Evolutionary conservation across 2,329 filamentous ascomycete genomes (phyloP).

Genomic region (Fusarium nurragi): DNA sequence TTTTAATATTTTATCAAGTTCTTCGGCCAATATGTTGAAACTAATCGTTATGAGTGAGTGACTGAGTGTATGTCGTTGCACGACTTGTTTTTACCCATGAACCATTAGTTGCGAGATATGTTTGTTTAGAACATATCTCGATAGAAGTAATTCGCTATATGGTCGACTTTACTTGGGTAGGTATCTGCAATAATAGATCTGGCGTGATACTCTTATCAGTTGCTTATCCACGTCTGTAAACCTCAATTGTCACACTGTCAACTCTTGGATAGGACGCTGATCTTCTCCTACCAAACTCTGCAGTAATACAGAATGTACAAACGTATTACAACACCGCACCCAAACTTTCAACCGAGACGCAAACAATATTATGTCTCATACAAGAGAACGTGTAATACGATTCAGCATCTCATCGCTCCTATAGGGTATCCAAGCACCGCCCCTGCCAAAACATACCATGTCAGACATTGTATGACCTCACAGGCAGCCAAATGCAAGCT

Average conservation of each 20-base stretch:
- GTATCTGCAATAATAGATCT: too few relatives aligned
- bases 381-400: neutral
- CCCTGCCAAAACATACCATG: slow-evolving; percentile 12
- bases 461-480: slow-evolving; percentile 33
- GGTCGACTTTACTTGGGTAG: too few relatives aligned
- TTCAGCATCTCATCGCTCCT: neutral
- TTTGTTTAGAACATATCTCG: too few relatives aligned
- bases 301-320: neutral
- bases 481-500: slow-evolving; percentile 31
- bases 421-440: slow-evolving; percentile 17
- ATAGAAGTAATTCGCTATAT: too few relatives aligned
- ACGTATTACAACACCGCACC: neutral
- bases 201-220: too few relatives aligned
- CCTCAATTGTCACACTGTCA: too few relatives aligned
- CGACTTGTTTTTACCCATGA: neutral
- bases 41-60: too few relatives aligned
- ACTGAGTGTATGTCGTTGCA: too few relatives aligned
- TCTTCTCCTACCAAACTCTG: slow-evolving; percentile 20
- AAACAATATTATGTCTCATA: neutral
- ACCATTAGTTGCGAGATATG: neutral
- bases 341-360: neutral
- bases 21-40: too few relatives aligned
- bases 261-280: slow-evolving; percentile 2
- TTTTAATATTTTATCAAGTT: neutral
- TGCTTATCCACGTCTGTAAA: too few relatives aligned